Evolutionary conservation across 768 basidiomycete genomes (phyloP).

Genomic region (Lepiota venenata): DNA sequence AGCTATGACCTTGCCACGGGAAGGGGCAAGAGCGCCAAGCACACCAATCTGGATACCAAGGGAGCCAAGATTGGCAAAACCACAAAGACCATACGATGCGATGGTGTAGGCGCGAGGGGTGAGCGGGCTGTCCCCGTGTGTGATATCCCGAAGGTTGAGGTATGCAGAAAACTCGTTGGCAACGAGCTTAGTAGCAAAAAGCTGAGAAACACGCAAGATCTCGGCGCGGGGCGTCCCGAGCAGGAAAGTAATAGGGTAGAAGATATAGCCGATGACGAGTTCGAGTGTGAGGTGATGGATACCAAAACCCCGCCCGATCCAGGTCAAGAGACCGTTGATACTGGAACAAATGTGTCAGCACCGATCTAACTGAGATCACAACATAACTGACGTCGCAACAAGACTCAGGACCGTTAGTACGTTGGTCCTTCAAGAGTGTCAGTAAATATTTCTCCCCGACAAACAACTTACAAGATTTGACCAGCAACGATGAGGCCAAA

Average conservation of each 20-base stretch:
- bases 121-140: constrained; percentile 46
- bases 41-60: constrained; percentile 75
- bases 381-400: constrained; percentile 50
- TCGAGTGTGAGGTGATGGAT: constrained; percentile 81
- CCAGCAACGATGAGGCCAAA: constrained; percentile 87
- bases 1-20: constrained; percentile 68
- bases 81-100: constrained; percentile 84
- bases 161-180: constrained; percentile 89
- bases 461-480: constrained; percentile 66
- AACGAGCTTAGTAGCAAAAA: constrained; percentile 84
- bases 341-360: constrained; percentile 18
- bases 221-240: constrained; percentile 76
- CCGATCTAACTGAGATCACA: too few relatives aligned
- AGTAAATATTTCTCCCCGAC: not conserved
- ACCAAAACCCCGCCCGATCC: constrained; percentile 85
- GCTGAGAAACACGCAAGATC: constrained; percentile 74
- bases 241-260: constrained; percentile 87
- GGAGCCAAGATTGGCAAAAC: constrained; percentile 86
- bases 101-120: constrained; percentile 77
- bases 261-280: constrained; percentile 81
- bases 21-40: constrained; percentile 42
- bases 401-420: constrained; percentile 84
- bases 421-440: constrained; percentile 51
- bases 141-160: constrained; percentile 49
- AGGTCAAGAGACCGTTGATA: constrained; percentile 84